Evolutionary conservation across 116 monocot genomes (phyloP), one percentile per base, ranked within the genome.

Genomic region (Zostera marina): DNA sequence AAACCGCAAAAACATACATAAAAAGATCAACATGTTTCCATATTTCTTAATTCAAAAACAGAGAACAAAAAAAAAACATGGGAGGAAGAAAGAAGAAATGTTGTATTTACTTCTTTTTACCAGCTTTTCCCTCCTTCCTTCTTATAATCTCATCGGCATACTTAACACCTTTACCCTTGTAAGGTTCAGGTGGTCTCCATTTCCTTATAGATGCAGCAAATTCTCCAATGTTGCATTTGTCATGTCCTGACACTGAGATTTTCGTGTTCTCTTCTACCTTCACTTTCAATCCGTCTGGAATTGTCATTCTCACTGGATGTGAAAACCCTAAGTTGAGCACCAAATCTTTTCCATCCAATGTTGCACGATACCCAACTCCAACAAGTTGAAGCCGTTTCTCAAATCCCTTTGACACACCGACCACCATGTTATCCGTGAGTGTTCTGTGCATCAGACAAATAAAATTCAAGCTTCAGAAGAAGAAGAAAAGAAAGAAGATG

Each of bases 161-260:
- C 23, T 70, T 74, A 16, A 94, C 76, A 24, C 94, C 94, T 67
- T 94, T 94, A 9, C 94, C 88, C 67, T 94, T 94, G 73, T 94
- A 94, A 7, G 94, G 94, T 58, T 94, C 94, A 1, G 94, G 94
- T 4, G 94, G 94, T 52, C 94, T 81, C 94, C 88, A 88, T 67
- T 87, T 88, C 75, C 88, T 77, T 60, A 94, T 70, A 0, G 81
- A 61, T 12, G 94, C 84, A 10, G 94, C 84, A 64, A 94, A 94
- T 51, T 94, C 75, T 12, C 94, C 93, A 0, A 94, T 77, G 20
- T 72, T 56, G 11, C 73, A 73, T 55, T 88, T 94, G 65, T 94
- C 75, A 39, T 71, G 82, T 3, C 94, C 94, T 24, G 70, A 79
- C 20, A 88, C 79, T 7, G 59, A 42, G 47, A 94, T 75, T 44